These are phyloP conservation scores for Penicillium simplicissimum DNA, from an alignment of 495 filamentous ascomycete species.

Conservation along the genomic window DNA sequence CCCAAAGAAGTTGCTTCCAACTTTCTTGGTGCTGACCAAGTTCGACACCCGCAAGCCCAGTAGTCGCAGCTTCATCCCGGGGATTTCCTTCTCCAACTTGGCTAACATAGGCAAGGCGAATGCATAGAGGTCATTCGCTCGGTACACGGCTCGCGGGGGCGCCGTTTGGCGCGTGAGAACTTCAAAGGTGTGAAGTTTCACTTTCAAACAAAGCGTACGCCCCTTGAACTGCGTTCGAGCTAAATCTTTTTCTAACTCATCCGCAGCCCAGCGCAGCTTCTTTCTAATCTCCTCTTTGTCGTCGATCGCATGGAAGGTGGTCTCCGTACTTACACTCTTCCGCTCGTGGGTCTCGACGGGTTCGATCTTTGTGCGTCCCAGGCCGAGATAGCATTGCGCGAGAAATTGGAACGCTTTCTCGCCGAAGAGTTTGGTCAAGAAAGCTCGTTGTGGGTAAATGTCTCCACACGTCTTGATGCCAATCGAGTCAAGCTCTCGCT, in stretches of 20 bases:
- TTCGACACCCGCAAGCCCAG: slow-evolving; percentile 89
- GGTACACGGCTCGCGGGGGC: slow-evolving; percentile 67
- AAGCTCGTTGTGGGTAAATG: slow-evolving; percentile 73
- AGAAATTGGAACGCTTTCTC: slow-evolving; percentile 90
- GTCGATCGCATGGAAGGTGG: slow-evolving; percentile 82
- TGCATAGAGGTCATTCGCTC: slow-evolving; percentile 80
- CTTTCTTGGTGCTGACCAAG: slow-evolving; percentile 80
- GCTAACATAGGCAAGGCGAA: slow-evolving; percentile 79
- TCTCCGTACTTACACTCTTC: slow-evolving; percentile 92
- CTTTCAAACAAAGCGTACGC: slow-evolving; percentile 84
- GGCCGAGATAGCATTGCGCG: slow-evolving; percentile 77
- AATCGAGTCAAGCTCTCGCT: slow-evolving; percentile 85
- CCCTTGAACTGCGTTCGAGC: slow-evolving; percentile 79
- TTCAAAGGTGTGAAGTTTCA: slow-evolving; percentile 93
- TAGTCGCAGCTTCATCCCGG: slow-evolving; percentile 75
- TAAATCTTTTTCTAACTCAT: slow-evolving; percentile 89
- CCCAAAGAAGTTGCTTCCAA: slow-evolving; percentile 79
- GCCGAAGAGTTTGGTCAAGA: slow-evolving; percentile 76
- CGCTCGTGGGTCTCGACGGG: slow-evolving; percentile 88
- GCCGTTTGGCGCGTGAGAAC: slow-evolving; percentile 81
- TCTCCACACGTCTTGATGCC: slow-evolving; percentile 90
- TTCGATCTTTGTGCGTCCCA: slow-evolving; percentile 84
- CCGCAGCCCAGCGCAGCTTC: slow-evolving; percentile 76
- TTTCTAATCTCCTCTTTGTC: slow-evolving; percentile 66
- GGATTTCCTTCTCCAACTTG: slow-evolving; percentile 85